Evolutionary conservation across 1,284 basidiomycete species (phyloP), one percentile per base, ranked within the genome.

Genomic region (Cryptococcus maquisensis): DNA sequence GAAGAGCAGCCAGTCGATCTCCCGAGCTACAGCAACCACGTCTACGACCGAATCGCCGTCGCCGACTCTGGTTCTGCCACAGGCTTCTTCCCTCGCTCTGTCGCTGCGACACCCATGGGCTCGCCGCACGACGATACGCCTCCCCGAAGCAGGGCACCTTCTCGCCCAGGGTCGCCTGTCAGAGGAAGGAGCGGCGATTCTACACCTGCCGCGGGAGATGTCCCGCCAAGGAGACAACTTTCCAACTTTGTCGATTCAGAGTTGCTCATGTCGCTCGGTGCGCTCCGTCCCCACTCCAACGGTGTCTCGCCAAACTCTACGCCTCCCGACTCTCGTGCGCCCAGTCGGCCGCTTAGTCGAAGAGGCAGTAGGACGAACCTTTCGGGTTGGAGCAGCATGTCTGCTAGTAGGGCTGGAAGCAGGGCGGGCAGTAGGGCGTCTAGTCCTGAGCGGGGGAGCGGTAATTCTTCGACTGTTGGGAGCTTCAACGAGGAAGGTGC

Each of bases 11-110:
- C 86, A 46, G 67, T 82, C 53, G 87, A 91, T 67, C 81, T 93
- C 13, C 93, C 90, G 0, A 88, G 86, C 59, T 96, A 95, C 75
- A 82, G 80, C 20, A 84, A 89, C 49, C 92, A 96, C 73, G 84
- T 96, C 12, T 84, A 88, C 45, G 92, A 96, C 72, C 83, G 92
- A 36, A 84, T 96, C 38, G 90, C 92, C 39, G 86, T 90, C 66
- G 84, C 85, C 12, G 80, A 87, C 68, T 83, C 86, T 55, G 61
- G 59, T n/a, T 58, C 59, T 7, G 55, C 64, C 3, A 57, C 63
- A 4, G 62, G 62, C 6, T 68, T 67, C 49, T 49, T 66, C 2
- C 52, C 65, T 9, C 57, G 69, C 21, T 65, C 65, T 2, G 51
- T 62, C 18, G 49, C 54, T 43, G 48, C 40, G 20, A 68, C 62